Base-by-base conservation (phyloP, 352 stramenopile species). In the Pythium pectinolyticum region DNA sequence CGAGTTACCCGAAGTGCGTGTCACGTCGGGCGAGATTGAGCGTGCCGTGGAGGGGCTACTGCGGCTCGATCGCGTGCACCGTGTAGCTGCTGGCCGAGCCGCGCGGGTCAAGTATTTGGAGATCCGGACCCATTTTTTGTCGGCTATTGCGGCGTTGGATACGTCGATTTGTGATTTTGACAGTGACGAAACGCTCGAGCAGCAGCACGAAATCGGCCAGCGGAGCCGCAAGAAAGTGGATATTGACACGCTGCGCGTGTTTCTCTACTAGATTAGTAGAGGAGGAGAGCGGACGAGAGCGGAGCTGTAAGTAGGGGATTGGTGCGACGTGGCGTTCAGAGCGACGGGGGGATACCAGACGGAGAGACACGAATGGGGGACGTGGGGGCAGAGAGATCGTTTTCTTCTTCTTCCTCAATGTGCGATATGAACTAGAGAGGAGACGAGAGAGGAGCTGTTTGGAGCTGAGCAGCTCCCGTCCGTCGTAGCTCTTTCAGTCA, bases 191-290 rank as follows among this genome's bases (percentile, higher is more conserved):
- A 55, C 70, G 24, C 55, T 65, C 14, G 79, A 80, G 52, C 73
- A 70, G 27, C 71, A 75, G 53, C 80, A 78, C 50, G 79, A 87
- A 48, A 84, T 88, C 51, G 79, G 79, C 58, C 73, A 76, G 56
- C 73, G 82, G 31, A 79, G 74, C 43, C 79, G 76, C 57, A 70
- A 71, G 34, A 83, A 79, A 27, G 69, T 88, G 2, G 72, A 88
- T 45, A 67, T 90, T 15, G 79, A 86, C 56, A 81, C 74, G 24
- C 55, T 90, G 48, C 79, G 79, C 43, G 70, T 79, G 17, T 90
- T 90, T 58, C 64, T 88, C 52, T 85, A 88, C 57, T 88, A 70
- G n/a, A n/a, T n/a, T n/a, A n/a, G n/a, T n/a, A n/a, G n/a, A n/a
- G n/a, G n/a, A n/a, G n/a, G n/a, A n/a, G n/a, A n/a, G n/a, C n/a